Evolutionary conservation across 768 basidiomycete species (phyloP).

Genomic region (Tubosaeta sp.): DNA sequence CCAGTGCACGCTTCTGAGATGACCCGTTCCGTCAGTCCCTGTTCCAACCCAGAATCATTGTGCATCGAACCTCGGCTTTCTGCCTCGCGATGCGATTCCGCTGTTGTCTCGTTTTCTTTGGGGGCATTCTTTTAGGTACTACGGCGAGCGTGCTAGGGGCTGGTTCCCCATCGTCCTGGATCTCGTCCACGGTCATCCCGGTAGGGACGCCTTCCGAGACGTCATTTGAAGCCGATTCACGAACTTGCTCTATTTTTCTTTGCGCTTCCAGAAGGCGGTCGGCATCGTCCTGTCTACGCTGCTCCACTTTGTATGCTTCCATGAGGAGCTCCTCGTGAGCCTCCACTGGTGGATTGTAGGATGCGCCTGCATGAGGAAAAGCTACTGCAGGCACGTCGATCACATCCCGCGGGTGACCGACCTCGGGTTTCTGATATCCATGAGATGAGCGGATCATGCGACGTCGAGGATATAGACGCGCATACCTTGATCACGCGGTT

Average conservation of each 20-base stretch:
- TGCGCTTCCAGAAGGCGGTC: conserved; percentile 52
- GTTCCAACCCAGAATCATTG: not conserved
- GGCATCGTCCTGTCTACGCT: conserved; percentile 48
- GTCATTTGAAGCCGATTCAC: conserved; percentile 28
- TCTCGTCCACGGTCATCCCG: conserved; percentile 64
- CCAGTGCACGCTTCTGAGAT: conserved; percentile 58
- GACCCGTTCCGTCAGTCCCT: not conserved
- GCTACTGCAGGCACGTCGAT: conserved; percentile 65
- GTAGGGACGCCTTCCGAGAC: conserved; percentile 37
- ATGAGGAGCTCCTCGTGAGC: conserved; percentile 70
- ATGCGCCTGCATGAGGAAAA: conserved; percentile 76
- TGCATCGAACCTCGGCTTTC: conserved; percentile 54
- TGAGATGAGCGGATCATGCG: not conserved
- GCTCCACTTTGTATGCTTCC: conserved; percentile 64
- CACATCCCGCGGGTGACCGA: conserved; percentile 41
- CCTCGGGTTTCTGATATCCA: conserved; percentile 43
- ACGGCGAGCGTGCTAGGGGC: conserved; percentile 26
- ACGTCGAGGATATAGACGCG: not conserved
- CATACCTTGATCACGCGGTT: conserved; percentile 52
- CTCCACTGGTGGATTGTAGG: conserved; percentile 80
- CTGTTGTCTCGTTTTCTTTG: conserved; percentile 60
- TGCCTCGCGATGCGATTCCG: conserved; percentile 60
- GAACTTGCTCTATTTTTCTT: conserved; percentile 50
- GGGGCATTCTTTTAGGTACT: conserved; percentile 39
- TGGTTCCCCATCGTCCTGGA: conserved; percentile 38